These are phyloP conservation scores for Santalum album DNA, from an alignment of 164 flowering plant genomes.

Conservation along the genomic window DNA sequence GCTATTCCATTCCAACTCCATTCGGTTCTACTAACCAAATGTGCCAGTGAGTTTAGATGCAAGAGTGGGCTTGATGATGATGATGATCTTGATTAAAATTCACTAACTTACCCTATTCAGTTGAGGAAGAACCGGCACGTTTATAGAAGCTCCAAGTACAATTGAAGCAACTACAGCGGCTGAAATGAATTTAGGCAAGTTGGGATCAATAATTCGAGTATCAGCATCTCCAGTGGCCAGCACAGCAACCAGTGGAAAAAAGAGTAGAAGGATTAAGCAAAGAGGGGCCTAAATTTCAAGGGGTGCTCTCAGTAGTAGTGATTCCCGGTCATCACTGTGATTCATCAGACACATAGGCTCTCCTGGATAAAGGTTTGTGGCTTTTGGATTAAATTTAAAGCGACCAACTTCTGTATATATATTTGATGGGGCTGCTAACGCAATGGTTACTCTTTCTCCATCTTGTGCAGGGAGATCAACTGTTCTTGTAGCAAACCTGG, in stretches of 20 bases:
- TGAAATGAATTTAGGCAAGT: constrained; percentile 70
- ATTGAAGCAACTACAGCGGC: constrained; percentile 62
- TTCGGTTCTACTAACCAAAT: no score
- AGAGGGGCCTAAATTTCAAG: constrained; percentile 38
- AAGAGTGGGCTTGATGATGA: background rate
- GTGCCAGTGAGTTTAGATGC: no score
- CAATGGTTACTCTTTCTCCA: constrained; percentile 91
- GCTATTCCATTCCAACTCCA: no score
- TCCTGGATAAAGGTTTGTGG: constrained; percentile 66
- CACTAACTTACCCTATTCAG: constrained; percentile 43
- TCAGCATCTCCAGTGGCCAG: constrained; percentile 87
- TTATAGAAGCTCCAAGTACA: constrained; percentile 65
- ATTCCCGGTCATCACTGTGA: constrained; percentile 69
- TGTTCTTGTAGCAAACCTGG: constrained; percentile 85
- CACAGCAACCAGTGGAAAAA: constrained; percentile 56
- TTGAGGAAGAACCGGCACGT: constrained; percentile 59
- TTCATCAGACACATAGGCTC: constrained; percentile 85
- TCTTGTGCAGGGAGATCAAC: constrained; percentile 91
- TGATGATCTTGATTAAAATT: no score
- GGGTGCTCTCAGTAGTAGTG: constrained; percentile 73
- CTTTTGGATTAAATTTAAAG: constrained; percentile 55
- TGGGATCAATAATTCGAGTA: constrained; percentile 74
- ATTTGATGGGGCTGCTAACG: constrained; percentile 75
- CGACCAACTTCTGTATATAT: constrained; percentile 71
- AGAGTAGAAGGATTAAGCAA: constrained; percentile 60